phyloP scores from a whole-genome alignment of 257 asterid genomes.

The Coffea eugenioides region DNA sequence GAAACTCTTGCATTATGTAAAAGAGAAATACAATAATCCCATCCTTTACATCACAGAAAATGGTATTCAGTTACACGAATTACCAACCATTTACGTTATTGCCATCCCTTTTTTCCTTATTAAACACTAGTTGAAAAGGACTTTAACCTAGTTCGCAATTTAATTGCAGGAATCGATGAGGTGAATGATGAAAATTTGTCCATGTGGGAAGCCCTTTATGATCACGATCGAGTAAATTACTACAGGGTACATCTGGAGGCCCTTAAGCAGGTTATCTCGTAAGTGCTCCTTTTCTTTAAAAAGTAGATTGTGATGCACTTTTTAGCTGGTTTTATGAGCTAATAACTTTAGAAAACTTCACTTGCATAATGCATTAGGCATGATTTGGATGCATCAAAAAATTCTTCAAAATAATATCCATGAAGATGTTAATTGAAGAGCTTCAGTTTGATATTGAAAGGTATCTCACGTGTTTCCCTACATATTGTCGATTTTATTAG shows the following conservation, averaged over 20 bases:
- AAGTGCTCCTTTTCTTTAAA: background rate
- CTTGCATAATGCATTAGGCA: no score
- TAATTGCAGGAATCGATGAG: conserved; percentile 4
- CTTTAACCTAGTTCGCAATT: background rate
- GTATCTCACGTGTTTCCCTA: no score
- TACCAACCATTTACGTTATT: background rate
- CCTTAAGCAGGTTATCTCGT: background rate
- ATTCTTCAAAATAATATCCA: no score
- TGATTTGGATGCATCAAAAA: no score
- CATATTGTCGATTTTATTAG: no score
- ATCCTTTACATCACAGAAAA: background rate
- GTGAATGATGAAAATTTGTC: background rate
- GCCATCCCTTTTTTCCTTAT: no score
- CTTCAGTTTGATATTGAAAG: no score
- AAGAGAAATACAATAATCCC: conserved; percentile 4
- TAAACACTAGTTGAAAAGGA: background rate
- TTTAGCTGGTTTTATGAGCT: no score
- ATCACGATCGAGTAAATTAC: background rate
- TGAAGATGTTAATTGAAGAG: no score
- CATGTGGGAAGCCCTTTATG: background rate
- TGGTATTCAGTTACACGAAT: background rate
- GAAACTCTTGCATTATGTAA: background rate
- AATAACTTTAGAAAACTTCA: no score
- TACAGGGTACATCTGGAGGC: background rate
- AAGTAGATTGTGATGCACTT: no score